Evolutionary conservation across 345 rosid genomes (phyloP).

Genomic region (Iberis pinnata): DNA sequence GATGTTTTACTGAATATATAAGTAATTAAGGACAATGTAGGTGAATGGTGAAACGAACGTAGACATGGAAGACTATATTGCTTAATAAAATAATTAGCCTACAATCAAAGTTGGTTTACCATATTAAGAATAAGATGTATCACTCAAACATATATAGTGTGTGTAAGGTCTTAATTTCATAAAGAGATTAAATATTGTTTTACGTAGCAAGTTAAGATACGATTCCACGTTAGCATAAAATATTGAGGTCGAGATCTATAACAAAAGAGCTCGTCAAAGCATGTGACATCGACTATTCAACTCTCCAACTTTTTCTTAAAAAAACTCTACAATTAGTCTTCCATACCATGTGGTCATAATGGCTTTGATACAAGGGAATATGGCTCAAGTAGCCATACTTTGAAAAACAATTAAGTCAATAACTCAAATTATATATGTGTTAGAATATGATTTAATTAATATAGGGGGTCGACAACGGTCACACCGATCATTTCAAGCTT

Average conservation of each 20-base stretch:
- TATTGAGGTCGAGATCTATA: conserved; percentile 22
- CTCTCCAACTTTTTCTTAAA: no score
- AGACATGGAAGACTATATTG: conserved; percentile 18
- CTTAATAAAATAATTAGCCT: conserved; percentile 26
- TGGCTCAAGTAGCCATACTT: no score
- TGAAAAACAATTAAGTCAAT: no score
- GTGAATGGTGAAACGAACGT: conserved; percentile 29
- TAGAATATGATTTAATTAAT: no score
- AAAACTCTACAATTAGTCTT: conserved; percentile 10
- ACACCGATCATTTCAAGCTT: no score
- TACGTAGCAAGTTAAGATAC: conserved; percentile 29
- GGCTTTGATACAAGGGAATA: conserved; percentile 1
- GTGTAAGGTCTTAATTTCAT: conserved; percentile 28
- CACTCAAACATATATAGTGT: conserved; percentile 11
- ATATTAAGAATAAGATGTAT: not conserved
- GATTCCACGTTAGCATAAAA: conserved; percentile 16
- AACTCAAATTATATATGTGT: no score
- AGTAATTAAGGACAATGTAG: conserved; percentile 17
- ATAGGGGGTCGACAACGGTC: no score
- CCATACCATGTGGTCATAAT: conserved; percentile 23
- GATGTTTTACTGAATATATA: not conserved
- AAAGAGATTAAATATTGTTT: conserved; percentile 17
- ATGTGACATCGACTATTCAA: conserved; percentile 33
- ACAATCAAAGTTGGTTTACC: conserved; percentile 29
- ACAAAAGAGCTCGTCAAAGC: conserved; percentile 29